A percentile compares a stretch with the other conserved stretches of the same genome.
phyloP scores from a whole-genome alignment of 1,284 basidiomycete species.

The Tilletia horrida region DNA sequence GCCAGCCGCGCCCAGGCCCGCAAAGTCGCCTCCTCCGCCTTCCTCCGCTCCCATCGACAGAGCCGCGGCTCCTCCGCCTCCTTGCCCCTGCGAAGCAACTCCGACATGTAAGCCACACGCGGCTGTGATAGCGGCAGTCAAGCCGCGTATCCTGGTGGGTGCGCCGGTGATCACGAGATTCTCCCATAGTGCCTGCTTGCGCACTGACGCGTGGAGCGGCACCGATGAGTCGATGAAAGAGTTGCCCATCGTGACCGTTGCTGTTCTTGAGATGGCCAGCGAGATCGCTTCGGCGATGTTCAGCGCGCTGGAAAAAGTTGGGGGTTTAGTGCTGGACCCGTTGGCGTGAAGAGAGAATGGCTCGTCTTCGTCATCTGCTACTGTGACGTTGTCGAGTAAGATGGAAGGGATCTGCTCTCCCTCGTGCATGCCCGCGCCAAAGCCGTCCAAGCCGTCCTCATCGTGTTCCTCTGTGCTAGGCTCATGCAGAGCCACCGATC shows the following conservation, averaged over 20 bases:
- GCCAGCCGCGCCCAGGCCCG: constrained; percentile 16
- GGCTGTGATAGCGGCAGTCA: constrained; percentile 36
- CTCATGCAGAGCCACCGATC: neutral
- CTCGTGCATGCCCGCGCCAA: constrained; percentile 14
- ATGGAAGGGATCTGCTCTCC: neutral
- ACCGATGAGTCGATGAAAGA: constrained; percentile 2
- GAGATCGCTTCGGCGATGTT: constrained; percentile 35
- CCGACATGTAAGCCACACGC: constrained; percentile 34
- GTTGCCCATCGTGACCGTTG: constrained; percentile 5
- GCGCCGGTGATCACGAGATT: constrained; percentile 47
- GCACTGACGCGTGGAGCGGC: constrained; percentile 37
- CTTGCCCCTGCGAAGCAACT: constrained; percentile 26
- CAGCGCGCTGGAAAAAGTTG: constrained; percentile 18
- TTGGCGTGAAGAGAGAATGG: neutral
- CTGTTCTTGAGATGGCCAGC: constrained; percentile 26
- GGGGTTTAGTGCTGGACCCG: neutral
- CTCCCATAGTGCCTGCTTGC: constrained; percentile 48
- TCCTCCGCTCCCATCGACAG: constrained; percentile 4
- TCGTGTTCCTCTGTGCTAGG: neutral
- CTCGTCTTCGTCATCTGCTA: constrained; percentile 9
- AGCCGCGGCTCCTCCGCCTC: constrained; percentile 14
- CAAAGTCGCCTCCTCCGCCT: constrained; percentile 2
- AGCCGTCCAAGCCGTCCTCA: neutral
- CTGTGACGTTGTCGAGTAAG: neutral
- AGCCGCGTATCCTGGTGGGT: constrained; percentile 34